Percentiles rank a stretch among this genome's conserved stretches.
Conservation (phyloP, 345 rosid genomes). For the Eucalyptus sp. region DNA sequence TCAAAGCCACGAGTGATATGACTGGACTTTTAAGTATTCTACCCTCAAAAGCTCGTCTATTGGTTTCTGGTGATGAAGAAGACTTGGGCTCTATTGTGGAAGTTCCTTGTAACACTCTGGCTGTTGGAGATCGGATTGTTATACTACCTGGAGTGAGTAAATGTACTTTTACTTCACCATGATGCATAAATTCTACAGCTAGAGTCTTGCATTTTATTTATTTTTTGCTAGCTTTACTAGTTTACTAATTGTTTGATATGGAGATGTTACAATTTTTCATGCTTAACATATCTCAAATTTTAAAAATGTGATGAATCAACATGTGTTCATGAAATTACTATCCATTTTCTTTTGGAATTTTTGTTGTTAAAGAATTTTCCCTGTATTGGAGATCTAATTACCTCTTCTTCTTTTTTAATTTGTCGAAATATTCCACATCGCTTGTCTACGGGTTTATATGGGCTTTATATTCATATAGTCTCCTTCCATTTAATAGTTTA, state of each 20-base stretch:
- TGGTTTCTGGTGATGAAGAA: conserved; percentile 40
- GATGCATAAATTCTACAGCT: background rate
- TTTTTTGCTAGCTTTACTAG: background rate
- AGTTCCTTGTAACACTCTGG: conserved; percentile 74
- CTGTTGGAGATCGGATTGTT: conserved; percentile 82
- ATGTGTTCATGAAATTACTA: background rate
- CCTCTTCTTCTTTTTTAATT: background rate
- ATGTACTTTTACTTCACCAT: background rate
- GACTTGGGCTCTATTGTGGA: conserved; percentile 47
- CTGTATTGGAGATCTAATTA: background rate
- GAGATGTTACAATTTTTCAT: background rate
- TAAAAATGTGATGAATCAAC: background rate
- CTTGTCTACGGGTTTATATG: background rate
- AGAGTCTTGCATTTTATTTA: background rate
- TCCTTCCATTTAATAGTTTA: background rate
- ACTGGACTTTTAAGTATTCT: conserved; percentile 79
- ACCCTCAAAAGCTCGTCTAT: conserved; percentile 91
- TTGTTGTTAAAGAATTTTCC: background rate
- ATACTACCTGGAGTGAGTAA: conserved; percentile 88
- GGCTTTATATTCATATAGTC: background rate
- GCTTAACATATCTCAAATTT: background rate
- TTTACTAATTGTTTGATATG: background rate
- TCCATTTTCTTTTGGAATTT: background rate
- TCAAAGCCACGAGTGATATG: conserved; percentile 97
- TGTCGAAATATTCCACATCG: background rate